A percentile compares a stretch with the other conserved stretches of the same genome.
Conservation (phyloP, 1,284 basidiomycete genomes). For the Puccinia sorghi region DNA sequence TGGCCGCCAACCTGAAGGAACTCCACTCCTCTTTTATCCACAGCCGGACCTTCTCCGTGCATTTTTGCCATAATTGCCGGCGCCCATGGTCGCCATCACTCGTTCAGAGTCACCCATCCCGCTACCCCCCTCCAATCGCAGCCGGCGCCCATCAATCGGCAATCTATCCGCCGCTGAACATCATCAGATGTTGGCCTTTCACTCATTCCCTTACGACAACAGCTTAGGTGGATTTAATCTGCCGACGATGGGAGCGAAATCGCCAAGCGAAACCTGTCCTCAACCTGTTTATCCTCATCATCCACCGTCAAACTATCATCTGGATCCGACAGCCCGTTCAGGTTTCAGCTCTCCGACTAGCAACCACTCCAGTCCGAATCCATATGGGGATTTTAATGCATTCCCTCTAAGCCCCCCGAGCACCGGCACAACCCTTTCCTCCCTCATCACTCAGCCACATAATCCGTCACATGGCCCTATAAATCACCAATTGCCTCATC, state of each 20-base stretch:
- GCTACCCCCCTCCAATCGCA: neutral
- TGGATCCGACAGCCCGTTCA: constrained; percentile 11
- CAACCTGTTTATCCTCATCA: constrained; percentile 8
- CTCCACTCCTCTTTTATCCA: neutral
- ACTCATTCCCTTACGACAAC: neutral
- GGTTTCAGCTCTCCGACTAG: constrained; percentile 44
- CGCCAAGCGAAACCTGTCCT: neutral
- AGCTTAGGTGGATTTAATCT: neutral
- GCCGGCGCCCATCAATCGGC: constrained; percentile 7
- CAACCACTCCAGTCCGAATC: constrained; percentile 40
- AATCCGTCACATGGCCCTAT: constrained; percentile 1
- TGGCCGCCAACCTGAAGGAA: neutral
- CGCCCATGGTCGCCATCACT: constrained; percentile 14
- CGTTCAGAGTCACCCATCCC: constrained; percentile 15
- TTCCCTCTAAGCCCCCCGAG: constrained; percentile 38
- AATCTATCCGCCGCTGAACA: constrained; percentile 20
- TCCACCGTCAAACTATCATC: constrained; percentile 14
- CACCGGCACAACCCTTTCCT: constrained; percentile 26
- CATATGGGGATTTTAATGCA: constrained; percentile 41
- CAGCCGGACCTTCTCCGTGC: neutral
- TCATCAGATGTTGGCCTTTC: constrained; percentile 4
- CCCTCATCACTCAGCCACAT: constrained; percentile 22
- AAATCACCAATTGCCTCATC: constrained; percentile 15
- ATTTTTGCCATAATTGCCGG: neutral
- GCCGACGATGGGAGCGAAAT: neutral